A percentile compares a stretch with the other conserved stretches of the same genome.
Conservation (phyloP, 2,329 filamentous ascomycete species). For the Aureobasidium sp. region DNA sequence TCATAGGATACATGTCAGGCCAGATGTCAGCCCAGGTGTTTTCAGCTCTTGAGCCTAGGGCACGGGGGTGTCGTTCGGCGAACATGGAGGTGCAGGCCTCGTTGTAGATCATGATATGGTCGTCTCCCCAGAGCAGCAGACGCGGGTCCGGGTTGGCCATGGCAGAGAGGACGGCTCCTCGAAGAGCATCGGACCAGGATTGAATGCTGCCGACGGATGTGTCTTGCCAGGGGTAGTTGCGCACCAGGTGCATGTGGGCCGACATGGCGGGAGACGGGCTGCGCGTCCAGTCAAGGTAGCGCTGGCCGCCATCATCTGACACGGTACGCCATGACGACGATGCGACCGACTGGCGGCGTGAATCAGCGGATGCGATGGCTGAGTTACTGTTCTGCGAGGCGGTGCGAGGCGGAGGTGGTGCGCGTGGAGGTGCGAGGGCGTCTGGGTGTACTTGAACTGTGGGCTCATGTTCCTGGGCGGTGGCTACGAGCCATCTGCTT, state of each 20-base stretch:
- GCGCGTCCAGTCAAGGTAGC: slow-evolving; percentile 6
- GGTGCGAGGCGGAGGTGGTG: background rate
- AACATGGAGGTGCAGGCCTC: slow-evolving; percentile 26
- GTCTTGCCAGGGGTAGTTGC: slow-evolving; percentile 21
- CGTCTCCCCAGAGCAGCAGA: slow-evolving; percentile 23
- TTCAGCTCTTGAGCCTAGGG: slow-evolving; percentile 16
- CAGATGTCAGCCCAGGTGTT: slow-evolving; percentile 13
- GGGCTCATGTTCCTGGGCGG: background rate
- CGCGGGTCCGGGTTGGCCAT: slow-evolving; percentile 24
- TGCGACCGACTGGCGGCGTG: background rate
- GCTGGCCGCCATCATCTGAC: background rate
- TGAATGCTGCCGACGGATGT: slow-evolving; percentile 22
- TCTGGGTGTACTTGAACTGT: background rate
- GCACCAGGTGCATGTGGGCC: slow-evolving; percentile 16
- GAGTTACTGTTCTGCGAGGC: background rate
- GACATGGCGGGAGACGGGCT: background rate
- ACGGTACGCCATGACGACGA: slow-evolving; percentile 9
- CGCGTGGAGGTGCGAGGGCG: background rate
- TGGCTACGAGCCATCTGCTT: background rate
- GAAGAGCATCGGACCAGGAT: slow-evolving; percentile 20
- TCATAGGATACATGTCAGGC: slow-evolving; percentile 6
- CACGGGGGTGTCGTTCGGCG: slow-evolving; percentile 20
- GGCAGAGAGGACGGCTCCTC: slow-evolving; percentile 18
- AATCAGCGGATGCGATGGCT: background rate
- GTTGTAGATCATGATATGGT: slow-evolving; percentile 29